Conservation (phyloP, 306 rosid species). For the Quercus mongolica region DNA sequence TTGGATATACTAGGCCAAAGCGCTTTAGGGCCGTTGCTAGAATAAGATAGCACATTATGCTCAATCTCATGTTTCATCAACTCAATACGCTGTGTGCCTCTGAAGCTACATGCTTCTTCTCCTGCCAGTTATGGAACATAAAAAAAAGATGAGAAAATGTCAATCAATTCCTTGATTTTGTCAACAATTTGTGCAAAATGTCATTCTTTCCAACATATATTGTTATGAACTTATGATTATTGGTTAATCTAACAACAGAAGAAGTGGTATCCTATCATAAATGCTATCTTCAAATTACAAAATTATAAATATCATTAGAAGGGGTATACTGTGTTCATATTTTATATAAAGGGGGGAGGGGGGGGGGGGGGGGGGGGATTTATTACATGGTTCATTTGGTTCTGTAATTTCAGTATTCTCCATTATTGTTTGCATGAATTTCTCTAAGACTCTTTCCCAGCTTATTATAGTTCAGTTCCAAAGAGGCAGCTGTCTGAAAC, state of each 20-base stretch:
- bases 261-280: neutral
- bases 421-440: neutral
- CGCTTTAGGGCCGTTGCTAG: slow-evolving; percentile 56
- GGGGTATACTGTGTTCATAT: too few species aligned
- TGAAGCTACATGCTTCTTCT: slow-evolving; percentile 63
- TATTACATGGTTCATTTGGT: neutral
- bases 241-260: neutral
- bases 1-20: slow-evolving; percentile 90
- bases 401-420: neutral
- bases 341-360: too few species aligned
- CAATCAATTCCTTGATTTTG: too few species aligned
- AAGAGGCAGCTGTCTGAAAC: neutral
- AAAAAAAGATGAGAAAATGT: too few species aligned
- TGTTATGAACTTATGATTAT: neutral
- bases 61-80: slow-evolving; percentile 58
- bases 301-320: too few species aligned
- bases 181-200: too few species aligned
- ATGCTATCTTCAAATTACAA: neutral
- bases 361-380: neutral
- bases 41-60: slow-evolving; percentile 40
- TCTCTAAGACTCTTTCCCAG: neutral
- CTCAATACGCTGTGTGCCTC: slow-evolving; percentile 57
- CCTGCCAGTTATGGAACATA: slow-evolving; percentile 18
- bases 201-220: too few species aligned
- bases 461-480: neutral